Percentiles rank a stretch among this genome's conserved stretches.
These are phyloP conservation scores for Wickerhamomyces sp. DNA, from an alignment of 1,139 yeast genomes.

Conservation along the genomic window DNA sequence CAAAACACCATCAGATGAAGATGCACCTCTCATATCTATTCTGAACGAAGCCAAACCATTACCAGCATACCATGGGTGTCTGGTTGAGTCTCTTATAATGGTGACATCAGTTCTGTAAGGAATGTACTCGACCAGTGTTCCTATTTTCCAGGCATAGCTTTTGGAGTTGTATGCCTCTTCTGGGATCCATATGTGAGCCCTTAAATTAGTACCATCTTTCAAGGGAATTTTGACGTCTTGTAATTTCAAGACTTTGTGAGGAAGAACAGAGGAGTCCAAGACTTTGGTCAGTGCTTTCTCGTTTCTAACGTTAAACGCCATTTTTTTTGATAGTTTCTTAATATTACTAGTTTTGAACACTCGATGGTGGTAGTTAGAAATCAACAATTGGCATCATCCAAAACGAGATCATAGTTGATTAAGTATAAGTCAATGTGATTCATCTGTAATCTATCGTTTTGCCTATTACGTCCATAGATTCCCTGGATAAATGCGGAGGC, in stretches of 20 bases:
- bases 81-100: slow-evolving; percentile 35
- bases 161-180: slow-evolving; percentile 18
- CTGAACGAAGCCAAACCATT: slow-evolving; percentile 38
- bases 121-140: slow-evolving; percentile 36
- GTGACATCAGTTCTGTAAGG: slow-evolving; percentile 43
- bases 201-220: slow-evolving; percentile 32
- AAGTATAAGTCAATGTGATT: too few relatives aligned
- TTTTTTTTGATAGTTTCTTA: slow-evolving; percentile 1
- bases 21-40: slow-evolving; percentile 40
- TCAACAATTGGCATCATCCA: too few relatives aligned
- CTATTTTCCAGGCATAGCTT: slow-evolving; percentile 24
- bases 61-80: slow-evolving; percentile 42
- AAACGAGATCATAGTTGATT: too few relatives aligned
- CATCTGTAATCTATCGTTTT: too few relatives aligned
- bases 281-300: slow-evolving; percentile 21
- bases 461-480: too few relatives aligned
- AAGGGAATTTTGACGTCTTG: slow-evolving; percentile 32
- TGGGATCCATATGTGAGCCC: slow-evolving; percentile 41
- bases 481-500: too few relatives aligned
- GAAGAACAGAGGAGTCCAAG: slow-evolving; percentile 26
- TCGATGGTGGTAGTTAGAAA: too few relatives aligned
- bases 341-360: too few relatives aligned
- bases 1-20: slow-evolving; percentile 37
- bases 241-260: slow-evolving; percentile 28
- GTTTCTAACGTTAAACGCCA: slow-evolving; percentile 28